Evolutionary conservation across 352 stramenopile species (phyloP).

Genomic region (Pythium utonaiense): DNA sequence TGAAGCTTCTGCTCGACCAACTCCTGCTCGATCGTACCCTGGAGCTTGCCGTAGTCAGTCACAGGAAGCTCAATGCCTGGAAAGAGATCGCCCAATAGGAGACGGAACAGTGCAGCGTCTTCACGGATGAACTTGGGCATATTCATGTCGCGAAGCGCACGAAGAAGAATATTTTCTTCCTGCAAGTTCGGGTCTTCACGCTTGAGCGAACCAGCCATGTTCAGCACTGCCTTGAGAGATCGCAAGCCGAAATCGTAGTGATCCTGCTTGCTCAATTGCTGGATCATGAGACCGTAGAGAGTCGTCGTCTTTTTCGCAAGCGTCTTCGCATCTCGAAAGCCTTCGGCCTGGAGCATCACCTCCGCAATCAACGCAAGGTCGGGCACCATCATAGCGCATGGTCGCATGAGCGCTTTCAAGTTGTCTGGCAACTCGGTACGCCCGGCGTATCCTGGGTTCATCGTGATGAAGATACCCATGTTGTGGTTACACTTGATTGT

Average conservation of each 20-base stretch:
- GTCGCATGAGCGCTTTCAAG: constrained; percentile 82
- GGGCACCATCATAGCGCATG: constrained; percentile 87
- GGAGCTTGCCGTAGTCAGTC: constrained; percentile 90
- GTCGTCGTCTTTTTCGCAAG: constrained; percentile 85
- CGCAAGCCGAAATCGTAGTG: constrained; percentile 87
- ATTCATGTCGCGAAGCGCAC: constrained; percentile 94
- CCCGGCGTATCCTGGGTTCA: constrained; percentile 91
- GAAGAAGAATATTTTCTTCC: constrained; percentile 95
- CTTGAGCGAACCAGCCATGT: constrained; percentile 88
- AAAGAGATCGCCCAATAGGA: constrained; percentile 90
- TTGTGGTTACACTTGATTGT: constrained; percentile 86
- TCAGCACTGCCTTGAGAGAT: constrained; percentile 83
- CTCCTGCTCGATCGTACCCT: constrained; percentile 87
- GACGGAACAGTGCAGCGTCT: constrained; percentile 89
- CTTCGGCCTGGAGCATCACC: constrained; percentile 85
- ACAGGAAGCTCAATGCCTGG: constrained; percentile 82
- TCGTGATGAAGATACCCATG: constrained; percentile 92
- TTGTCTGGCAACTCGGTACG: constrained; percentile 88
- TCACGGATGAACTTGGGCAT: constrained; percentile 94
- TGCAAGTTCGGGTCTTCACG: constrained; percentile 93
- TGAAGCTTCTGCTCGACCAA: constrained; percentile 84
- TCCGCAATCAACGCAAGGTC: constrained; percentile 82
- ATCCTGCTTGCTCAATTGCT: constrained; percentile 85
- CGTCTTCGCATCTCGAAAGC: constrained; percentile 77
- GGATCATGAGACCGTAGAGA: constrained; percentile 84